These are phyloP conservation scores for Posidonia oceanica DNA, from an alignment of 116 monocot genomes.

Conservation along the genomic window DNA sequence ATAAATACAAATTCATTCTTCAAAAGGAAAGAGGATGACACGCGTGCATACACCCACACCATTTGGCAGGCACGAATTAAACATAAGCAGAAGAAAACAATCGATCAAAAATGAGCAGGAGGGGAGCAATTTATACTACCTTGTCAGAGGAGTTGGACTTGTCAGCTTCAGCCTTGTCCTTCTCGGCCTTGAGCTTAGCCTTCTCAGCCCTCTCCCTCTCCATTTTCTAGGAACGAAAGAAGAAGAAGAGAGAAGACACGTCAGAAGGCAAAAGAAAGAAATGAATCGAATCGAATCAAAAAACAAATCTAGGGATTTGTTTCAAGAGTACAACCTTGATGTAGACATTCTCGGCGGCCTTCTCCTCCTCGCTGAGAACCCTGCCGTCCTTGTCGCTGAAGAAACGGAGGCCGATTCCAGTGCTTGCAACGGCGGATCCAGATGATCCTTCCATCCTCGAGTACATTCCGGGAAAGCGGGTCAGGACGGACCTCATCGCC, in stretches of 20 bases:
- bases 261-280: background rate
- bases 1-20: no score
- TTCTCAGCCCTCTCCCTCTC: slow-evolving; percentile 12
- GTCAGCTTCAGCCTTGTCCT: background rate
- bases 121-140: background rate
- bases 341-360: slow-evolving; percentile 36
- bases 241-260: background rate
- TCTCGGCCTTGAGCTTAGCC: slow-evolving; percentile 7
- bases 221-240: background rate
- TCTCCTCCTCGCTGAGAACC: slow-evolving; percentile 37
- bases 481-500: background rate
- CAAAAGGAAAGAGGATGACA: no score
- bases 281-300: background rate
- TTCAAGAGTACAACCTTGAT: slow-evolving; percentile 9
- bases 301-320: background rate
- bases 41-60: no score
- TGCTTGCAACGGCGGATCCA: no score
- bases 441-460: background rate
- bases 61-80: no score
- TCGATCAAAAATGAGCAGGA: no score
- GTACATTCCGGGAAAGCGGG: background rate
- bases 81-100: no score
- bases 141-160: slow-evolving; percentile 8
- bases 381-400: slow-evolving; percentile 29
- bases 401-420: slow-evolving; percentile 3